Conservation (phyloP, 2,329 filamentous ascomycete species). For the Spiromastix sp. region DNA sequence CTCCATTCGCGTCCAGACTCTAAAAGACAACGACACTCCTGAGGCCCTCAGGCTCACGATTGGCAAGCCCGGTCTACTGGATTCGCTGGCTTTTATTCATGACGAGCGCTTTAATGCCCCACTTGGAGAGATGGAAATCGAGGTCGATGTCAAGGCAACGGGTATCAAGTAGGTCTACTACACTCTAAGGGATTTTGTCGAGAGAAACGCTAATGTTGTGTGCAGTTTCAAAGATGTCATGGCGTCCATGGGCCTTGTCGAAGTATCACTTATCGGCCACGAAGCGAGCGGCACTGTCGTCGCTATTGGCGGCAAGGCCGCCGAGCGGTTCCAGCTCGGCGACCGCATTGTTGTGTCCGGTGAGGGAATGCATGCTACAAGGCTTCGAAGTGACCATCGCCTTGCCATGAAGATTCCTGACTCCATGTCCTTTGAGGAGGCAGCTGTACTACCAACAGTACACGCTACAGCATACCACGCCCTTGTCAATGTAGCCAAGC, state of each 20-base stretch:
- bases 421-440: slow-evolving; percentile 16
- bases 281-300: slow-evolving; percentile 32
- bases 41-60: slow-evolving; percentile 15
- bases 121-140: slow-evolving; percentile 14
- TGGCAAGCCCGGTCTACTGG: slow-evolving; percentile 12
- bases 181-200: neutral
- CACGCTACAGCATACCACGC: slow-evolving; percentile 16
- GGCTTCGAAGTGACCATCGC: slow-evolving; percentile 23
- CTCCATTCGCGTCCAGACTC: slow-evolving; percentile 9
- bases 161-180: slow-evolving; percentile 11
- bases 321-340: slow-evolving; percentile 22
- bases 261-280: slow-evolving; percentile 20
- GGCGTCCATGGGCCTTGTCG: slow-evolving; percentile 27
- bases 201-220: neutral
- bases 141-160: slow-evolving; percentile 13
- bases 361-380: slow-evolving; percentile 19
- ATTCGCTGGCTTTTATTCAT: slow-evolving; percentile 19
- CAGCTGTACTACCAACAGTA: slow-evolving; percentile 14
- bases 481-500: slow-evolving; percentile 16
- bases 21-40: slow-evolving; percentile 13
- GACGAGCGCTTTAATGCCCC: slow-evolving; percentile 9
- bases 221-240: slow-evolving; percentile 33
- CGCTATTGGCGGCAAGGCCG: slow-evolving; percentile 17
- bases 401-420: slow-evolving; percentile 23
- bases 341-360: slow-evolving; percentile 32